Conservation (phyloP, 2,329 filamentous ascomycete species). For the Dactylonectria estremocensis region DNA sequence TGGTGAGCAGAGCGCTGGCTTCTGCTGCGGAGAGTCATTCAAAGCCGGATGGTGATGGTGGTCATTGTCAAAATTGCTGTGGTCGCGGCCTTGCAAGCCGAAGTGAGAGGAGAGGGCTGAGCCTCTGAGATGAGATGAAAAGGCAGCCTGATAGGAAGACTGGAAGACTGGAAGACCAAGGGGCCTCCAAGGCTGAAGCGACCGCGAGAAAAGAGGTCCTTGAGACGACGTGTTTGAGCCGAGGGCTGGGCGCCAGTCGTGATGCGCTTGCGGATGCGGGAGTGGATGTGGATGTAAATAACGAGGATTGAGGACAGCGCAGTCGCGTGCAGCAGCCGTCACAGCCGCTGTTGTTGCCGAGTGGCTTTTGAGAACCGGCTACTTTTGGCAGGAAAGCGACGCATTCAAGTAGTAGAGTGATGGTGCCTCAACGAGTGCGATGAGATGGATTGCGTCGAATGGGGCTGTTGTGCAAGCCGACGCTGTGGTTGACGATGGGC, state of each 20-base stretch:
- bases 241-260: conserved; percentile 6
- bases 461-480: conserved; percentile 39
- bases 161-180: not conserved
- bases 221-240: conserved; percentile 1
- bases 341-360: conserved; percentile 18
- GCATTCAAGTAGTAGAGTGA: conserved; percentile 8
- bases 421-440: not conserved
- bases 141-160: not conserved
- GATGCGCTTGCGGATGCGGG: conserved; percentile 11
- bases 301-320: conserved; percentile 24
- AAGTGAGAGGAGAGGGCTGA: conserved; percentile 11
- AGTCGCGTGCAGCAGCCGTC: conserved; percentile 27
- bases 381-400: conserved; percentile 11
- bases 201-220: not conserved
- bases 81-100: conserved; percentile 39
- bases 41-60: conserved; percentile 39
- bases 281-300: conserved; percentile 34
- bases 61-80: conserved; percentile 41
- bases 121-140: conserved; percentile 1
- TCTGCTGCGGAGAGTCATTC: conserved; percentile 34
- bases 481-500: conserved; percentile 38
- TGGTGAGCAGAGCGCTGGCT: conserved; percentile 32
- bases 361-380: conserved; percentile 7
- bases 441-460: conserved; percentile 9
- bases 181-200: not conserved